phyloP scores from a whole-genome alignment of 2,329 filamentous ascomycete species.

The Helicocarpus griseus region DNA sequence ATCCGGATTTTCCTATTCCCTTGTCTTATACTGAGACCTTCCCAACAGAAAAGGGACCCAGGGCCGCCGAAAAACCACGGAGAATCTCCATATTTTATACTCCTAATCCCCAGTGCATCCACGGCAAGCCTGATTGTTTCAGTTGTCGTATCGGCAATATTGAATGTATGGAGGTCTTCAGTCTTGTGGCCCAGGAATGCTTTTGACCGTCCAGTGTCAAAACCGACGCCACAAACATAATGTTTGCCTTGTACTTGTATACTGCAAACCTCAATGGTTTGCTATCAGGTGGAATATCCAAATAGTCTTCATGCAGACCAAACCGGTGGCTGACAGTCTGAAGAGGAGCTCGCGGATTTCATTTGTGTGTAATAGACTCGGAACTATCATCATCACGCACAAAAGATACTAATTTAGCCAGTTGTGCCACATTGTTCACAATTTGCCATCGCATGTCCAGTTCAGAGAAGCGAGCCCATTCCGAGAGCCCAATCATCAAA shows the following conservation, averaged over 20 bases:
- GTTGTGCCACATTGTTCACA: constrained; percentile 1
- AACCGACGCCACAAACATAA: constrained; percentile 5
- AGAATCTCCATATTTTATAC: constrained; percentile 3
- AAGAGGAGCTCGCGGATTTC: constrained; percentile 3
- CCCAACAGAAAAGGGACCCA: background rate
- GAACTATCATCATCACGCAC: background rate
- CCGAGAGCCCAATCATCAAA: constrained; percentile 3
- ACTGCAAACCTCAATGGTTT: constrained; percentile 2
- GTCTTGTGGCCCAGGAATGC: background rate
- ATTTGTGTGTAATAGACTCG: background rate
- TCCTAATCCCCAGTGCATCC: constrained; percentile 1
- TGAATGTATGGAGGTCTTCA: background rate
- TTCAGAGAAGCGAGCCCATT: constrained; percentile 1
- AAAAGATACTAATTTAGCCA: constrained; percentile 6
- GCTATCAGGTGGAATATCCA: constrained; percentile 1
- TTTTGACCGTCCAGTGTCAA: constrained; percentile 3
- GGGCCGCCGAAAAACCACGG: background rate
- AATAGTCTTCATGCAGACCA: constrained; percentile 1
- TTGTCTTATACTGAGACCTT: constrained; percentile 4
- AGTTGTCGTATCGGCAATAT: background rate
- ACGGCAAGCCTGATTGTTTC: constrained; percentile 4
- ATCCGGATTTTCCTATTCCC: constrained; percentile 3
- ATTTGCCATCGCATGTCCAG: constrained; percentile 3
- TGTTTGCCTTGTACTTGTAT: constrained; percentile 4
- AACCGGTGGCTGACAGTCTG: background rate